Conservation (phyloP, 148 eudicot genomes). For the Fagopyrum esculentum region DNA sequence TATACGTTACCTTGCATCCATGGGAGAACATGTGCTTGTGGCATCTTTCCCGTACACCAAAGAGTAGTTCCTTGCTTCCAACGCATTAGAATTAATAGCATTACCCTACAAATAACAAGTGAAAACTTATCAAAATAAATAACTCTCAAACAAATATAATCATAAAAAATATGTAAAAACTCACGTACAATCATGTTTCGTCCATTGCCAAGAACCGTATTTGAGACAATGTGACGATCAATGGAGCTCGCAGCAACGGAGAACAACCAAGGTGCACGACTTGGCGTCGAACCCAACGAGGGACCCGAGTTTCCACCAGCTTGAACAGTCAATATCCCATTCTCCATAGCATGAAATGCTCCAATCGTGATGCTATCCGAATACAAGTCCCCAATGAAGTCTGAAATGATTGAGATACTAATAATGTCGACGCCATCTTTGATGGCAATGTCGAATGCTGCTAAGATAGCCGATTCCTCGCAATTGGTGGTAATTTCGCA, state of each 20-base stretch:
- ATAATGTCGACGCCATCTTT: conserved; percentile 62
- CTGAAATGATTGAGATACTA: conserved; percentile 28
- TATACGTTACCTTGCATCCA: conserved; percentile 8
- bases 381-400: neutral
- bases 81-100: conserved; percentile 24
- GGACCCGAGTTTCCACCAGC: conserved; percentile 28
- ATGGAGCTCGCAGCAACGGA: conserved; percentile 29
- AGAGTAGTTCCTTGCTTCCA: conserved; percentile 25
- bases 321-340: conserved; percentile 34
- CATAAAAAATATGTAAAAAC: neutral
- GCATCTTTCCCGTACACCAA: conserved; percentile 27
- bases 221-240: conserved; percentile 19
- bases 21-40: neutral
- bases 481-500: conserved; percentile 21
- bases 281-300: neutral
- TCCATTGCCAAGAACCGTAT: conserved; percentile 26
- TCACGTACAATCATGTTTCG: neutral
- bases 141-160: neutral
- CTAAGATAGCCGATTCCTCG: conserved; percentile 8
- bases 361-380: conserved; percentile 26
- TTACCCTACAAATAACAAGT: conserved; percentile 17
- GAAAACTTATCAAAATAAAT: neutral
- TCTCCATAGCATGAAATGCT: conserved; percentile 33
- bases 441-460: conserved; percentile 50
- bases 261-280: conserved; percentile 50